These are phyloP conservation scores for Nelumbo lutea DNA, from an alignment of 164 flowering plant genomes.

Conservation along the genomic window DNA sequence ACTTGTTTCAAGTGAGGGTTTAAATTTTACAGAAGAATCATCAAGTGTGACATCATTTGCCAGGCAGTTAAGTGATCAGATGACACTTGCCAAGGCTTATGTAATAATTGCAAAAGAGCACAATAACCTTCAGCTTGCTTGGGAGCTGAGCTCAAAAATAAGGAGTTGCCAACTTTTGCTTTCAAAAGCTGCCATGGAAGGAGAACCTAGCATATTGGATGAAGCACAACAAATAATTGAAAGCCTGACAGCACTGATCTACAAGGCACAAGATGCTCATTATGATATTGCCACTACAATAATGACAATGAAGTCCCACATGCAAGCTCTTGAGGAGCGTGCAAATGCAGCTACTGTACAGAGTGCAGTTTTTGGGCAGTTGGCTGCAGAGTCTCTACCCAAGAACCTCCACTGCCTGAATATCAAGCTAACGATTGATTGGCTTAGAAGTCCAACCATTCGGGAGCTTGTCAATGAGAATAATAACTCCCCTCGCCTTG, in stretches of 20 bases:
- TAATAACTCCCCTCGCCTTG: conserved; percentile 59
- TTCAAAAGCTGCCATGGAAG: conserved; percentile 86
- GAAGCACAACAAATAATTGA: conserved; percentile 76
- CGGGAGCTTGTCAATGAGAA: conserved; percentile 46
- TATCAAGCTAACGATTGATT: conserved; percentile 53
- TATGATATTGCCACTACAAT: conserved; percentile 93
- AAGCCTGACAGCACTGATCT: conserved; percentile 60
- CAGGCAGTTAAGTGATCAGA: conserved; percentile 85
- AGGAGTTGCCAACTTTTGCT: conserved; percentile 81
- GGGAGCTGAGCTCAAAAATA: conserved; percentile 81
- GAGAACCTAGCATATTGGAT: conserved; percentile 50
- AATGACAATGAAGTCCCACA: conserved; percentile 83
- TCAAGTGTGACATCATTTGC: conserved; percentile 59
- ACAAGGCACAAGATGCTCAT: conserved; percentile 84
- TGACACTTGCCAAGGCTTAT: conserved; percentile 91
- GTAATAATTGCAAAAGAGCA: conserved; percentile 89
- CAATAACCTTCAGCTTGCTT: conserved; percentile 85
- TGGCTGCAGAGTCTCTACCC: conserved; percentile 72
- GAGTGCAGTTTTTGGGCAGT: conserved; percentile 72
- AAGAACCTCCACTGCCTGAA: conserved; percentile 66
- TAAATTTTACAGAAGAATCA: conserved; percentile 60
- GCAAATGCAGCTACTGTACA: conserved; percentile 83
- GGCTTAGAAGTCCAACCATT: conserved; percentile 35
- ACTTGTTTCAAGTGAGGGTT: conserved; percentile 18
- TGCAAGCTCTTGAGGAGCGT: conserved; percentile 92